Evolutionary conservation across 2,329 filamentous ascomycete species (phyloP), one percentile per base, ranked within the genome.

Genomic region (Chrysoporthe puriensis): DNA sequence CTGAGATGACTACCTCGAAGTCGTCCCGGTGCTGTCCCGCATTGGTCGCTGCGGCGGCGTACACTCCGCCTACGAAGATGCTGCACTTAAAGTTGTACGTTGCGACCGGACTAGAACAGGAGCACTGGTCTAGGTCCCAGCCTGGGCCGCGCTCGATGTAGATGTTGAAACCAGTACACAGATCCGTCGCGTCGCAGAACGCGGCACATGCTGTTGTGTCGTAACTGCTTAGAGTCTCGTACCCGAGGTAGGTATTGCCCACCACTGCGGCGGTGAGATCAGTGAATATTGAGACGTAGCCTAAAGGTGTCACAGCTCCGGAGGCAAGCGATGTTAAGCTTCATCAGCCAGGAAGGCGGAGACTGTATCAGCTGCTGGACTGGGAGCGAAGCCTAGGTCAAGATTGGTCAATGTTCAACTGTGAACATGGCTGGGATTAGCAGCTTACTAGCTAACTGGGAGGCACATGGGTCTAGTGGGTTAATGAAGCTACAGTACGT

Each of bases 31-130:
- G 44, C 57, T 60, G 57, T 4, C 57, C 57, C 8, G 9, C 57
- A 4, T 44, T 60, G 40, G 57, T 60, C 7, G 57, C 57, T 13
- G 57, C 34, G 8, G n/a, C 7, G n/a, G 57, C 57, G 21, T 60
- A 60, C 11, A 60, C 57, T 5, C 57, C 57, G 11, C 57, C 57
- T 21, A 36, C 57, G 21, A 60, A 60, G 40, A 60, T 60, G 40
- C 57, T 60, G 57, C 57, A 60, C 40, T 60, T 60, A n/a, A 60
- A 44, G 40, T 60, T 60, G 40, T 60, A 60, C n/a, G 57, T 60
- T 34, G 57, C 40, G 9, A 26, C 57, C 8, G 57, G 57, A 8
- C 5, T 26, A 4, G 57, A 40, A 40, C 57, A 60, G n/a, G 57
- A 60, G 40, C 57, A 60, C n/a, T 60, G 57, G 21, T 60, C 57